Evolutionary conservation across 139 green algal genomes (phyloP).

Genomic region (Chlorella sorokiniana): DNA sequence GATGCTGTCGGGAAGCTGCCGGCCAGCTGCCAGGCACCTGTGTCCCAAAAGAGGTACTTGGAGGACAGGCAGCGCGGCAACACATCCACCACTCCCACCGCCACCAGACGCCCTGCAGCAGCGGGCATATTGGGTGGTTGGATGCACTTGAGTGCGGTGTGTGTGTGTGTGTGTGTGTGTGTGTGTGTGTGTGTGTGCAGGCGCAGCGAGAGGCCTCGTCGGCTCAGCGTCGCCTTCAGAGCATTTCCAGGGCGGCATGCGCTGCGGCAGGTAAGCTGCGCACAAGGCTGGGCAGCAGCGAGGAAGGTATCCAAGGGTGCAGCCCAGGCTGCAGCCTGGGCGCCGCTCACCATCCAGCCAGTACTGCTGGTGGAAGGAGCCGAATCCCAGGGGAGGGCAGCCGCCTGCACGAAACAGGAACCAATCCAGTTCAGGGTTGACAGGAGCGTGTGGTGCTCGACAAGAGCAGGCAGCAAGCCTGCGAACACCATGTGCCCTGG

Average conservation of each 20-base stretch:
- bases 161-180: no score
- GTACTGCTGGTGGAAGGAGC: slow-evolving; percentile 96
- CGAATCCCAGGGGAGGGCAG: slow-evolving; percentile 59
- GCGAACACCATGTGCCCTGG: no score
- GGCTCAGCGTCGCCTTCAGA: no score
- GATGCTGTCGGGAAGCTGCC: not conserved
- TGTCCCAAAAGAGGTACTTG: slow-evolving; percentile 97
- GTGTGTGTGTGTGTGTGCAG: no score
- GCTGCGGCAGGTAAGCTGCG: no score
- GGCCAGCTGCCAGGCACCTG: slow-evolving; percentile 22
- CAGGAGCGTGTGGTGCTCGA: not conserved
- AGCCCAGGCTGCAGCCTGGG: no score
- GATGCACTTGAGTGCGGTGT: not conserved
- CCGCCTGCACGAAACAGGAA: not conserved
- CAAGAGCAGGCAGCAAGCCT: not conserved
- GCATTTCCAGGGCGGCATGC: no score
- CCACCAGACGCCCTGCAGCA: slow-evolving; percentile 67
- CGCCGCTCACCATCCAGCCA: slow-evolving; percentile 83
- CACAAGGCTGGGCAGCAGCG: no score
- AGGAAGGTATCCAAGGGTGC: no score
- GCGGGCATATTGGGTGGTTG: not conserved
- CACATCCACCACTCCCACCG: slow-evolving; percentile 93
- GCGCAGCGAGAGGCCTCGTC: no score
- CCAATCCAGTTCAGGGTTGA: no score
- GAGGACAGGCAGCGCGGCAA: slow-evolving; percentile 83